Evolutionary conservation across 495 filamentous ascomycete genomes (phyloP).

Genomic region (Glonium stellatum): DNA sequence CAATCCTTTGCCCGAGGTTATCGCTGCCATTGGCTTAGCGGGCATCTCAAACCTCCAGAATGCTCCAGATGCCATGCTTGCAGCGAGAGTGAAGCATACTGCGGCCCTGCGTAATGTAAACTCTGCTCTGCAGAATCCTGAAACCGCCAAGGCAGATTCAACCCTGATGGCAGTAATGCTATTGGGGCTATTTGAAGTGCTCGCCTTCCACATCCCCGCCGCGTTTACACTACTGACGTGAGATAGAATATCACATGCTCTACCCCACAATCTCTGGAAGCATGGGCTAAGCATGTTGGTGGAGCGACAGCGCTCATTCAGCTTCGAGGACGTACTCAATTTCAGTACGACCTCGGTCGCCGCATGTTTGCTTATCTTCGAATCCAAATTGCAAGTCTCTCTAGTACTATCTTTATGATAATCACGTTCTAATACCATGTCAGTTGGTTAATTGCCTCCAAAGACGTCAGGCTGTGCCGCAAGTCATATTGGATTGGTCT

Average conservation of each 20-base stretch:
- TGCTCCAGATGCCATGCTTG: constrained; percentile 1
- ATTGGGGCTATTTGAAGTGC: constrained; percentile 5
- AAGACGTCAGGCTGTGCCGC: neutral
- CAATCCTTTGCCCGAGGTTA: neutral
- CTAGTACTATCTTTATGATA: neutral
- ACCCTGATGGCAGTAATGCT: constrained; percentile 5
- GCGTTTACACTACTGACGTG: neutral
- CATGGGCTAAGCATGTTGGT: constrained; percentile 6
- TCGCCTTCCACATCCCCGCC: neutral
- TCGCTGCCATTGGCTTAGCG: constrained; percentile 4
- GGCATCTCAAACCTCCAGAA: constrained; percentile 4
- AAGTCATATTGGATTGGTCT: neutral
- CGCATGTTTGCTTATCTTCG: constrained; percentile 3
- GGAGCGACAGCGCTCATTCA: neutral
- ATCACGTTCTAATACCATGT: neutral
- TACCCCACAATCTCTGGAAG: neutral
- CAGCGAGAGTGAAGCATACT: constrained; percentile 3
- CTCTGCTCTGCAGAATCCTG: constrained; percentile 1
- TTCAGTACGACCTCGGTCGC: neutral
- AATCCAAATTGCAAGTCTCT: constrained; percentile 1
- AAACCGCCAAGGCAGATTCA: neutral
- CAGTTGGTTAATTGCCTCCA: constrained; percentile 7
- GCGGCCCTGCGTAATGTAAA: neutral
- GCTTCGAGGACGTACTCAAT: neutral
- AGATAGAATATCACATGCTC: constrained; percentile 7